Evolutionary conservation across 2,329 filamentous ascomycete species (phyloP).

Genomic region (Apiospora koreana): DNA sequence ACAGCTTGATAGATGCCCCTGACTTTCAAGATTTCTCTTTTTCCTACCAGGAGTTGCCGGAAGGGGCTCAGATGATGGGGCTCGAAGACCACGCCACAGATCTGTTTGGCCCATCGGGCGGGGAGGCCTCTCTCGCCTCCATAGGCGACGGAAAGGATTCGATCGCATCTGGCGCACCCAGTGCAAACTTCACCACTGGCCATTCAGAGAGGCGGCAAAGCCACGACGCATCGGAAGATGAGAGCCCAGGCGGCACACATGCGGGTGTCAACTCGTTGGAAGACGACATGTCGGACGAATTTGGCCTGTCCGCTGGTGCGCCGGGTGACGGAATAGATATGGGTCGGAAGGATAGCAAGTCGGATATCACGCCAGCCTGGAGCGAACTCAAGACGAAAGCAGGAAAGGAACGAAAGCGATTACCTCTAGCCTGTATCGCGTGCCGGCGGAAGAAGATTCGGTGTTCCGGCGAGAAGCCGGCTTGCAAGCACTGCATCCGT

Average conservation of each 20-base stretch:
- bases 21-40: constrained; percentile 58
- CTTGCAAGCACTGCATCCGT: constrained; percentile 92
- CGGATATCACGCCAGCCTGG: constrained; percentile 66
- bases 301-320: constrained; percentile 50
- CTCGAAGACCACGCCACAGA: constrained; percentile 39
- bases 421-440: constrained; percentile 92
- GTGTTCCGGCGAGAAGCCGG: constrained; percentile 95
- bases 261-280: constrained; percentile 50
- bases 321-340: constrained; percentile 56
- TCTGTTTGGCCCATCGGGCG: constrained; percentile 23
- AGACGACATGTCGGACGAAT: constrained; percentile 59
- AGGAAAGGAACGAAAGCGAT: constrained; percentile 90
- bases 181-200: constrained; percentile 31
- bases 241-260: constrained; percentile 43
- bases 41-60: constrained; percentile 45
- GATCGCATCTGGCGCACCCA: constrained; percentile 37
- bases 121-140: constrained; percentile 18
- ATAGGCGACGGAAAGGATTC: constrained; percentile 39
- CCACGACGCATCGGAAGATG: constrained; percentile 47
- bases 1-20: constrained; percentile 44
- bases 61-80: constrained; percentile 43
- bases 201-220: constrained; percentile 25
- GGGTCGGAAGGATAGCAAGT: constrained; percentile 57
- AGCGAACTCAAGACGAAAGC: constrained; percentile 87
- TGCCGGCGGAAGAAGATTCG: constrained; percentile 97